Evolutionary conservation across 805 yeast species (phyloP).

Genomic region (Cyberlindnera misumaiensis): DNA sequence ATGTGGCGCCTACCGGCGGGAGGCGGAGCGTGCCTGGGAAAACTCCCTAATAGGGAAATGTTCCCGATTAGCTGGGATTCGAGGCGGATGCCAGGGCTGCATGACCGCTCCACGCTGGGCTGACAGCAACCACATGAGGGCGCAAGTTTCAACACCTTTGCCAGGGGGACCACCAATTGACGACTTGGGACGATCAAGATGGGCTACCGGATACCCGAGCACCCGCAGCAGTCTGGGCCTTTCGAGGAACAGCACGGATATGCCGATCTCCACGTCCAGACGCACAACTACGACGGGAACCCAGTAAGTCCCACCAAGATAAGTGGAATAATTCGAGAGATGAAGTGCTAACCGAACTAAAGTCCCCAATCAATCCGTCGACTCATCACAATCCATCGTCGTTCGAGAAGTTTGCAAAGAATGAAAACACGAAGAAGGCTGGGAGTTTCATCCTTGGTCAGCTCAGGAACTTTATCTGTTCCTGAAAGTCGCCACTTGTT

Average conservation of each 20-base stretch:
- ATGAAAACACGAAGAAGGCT: conserved; percentile 22
- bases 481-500: no score
- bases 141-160: no score
- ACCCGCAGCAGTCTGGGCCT: conserved; percentile 19
- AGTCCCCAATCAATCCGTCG: conserved; percentile 15
- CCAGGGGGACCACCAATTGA: no score
- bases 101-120: no score
- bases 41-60: no score
- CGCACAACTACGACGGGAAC: conserved; percentile 12
- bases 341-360: background rate
- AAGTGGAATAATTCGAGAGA: no score
- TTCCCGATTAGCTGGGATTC: no score
- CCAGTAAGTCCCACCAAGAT: conserved; percentile 5
- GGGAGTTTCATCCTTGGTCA: conserved; percentile 16
- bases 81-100: no score
- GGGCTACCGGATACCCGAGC: conserved; percentile 17
- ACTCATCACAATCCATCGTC: conserved; percentile 8
- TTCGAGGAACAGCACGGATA: conserved; percentile 21
- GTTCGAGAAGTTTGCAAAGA: conserved; percentile 15
- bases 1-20: no score
- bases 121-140: no score
- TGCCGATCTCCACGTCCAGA: conserved; percentile 8
- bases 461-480: conserved; percentile 7
- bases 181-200: background rate
- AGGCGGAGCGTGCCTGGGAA: no score